Evolutionary conservation across 2,329 filamentous ascomycete species (phyloP).

Genomic region (Coniella vitis): DNA sequence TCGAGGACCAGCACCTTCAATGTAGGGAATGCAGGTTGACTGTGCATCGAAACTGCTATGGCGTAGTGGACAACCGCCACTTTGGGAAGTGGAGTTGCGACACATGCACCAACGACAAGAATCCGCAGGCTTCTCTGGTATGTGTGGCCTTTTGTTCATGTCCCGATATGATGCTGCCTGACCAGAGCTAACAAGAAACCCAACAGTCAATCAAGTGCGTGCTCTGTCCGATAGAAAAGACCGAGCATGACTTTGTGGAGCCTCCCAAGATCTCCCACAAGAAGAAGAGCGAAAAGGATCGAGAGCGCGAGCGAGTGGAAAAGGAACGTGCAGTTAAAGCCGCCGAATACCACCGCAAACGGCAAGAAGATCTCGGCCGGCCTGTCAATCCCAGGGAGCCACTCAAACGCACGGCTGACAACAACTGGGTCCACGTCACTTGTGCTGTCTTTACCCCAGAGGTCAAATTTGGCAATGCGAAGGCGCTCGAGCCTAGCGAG

Average conservation of each 20-base stretch:
- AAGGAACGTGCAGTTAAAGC: constrained; percentile 75
- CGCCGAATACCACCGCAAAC: constrained; percentile 73
- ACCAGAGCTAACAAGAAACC: too few relatives aligned
- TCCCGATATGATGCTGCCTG: too few relatives aligned
- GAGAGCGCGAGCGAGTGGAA: constrained; percentile 80
- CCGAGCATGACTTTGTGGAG: constrained; percentile 77
- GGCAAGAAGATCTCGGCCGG: constrained; percentile 76
- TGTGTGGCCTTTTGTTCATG: too few relatives aligned
- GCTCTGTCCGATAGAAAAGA: constrained; percentile 77
- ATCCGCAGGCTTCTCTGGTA: constrained; percentile 84
- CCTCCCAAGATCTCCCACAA: constrained; percentile 75
- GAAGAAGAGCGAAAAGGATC: constrained; percentile 82
- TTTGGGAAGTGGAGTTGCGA: constrained; percentile 88
- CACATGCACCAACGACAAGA: constrained; percentile 91
- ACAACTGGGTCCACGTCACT: constrained; percentile 96
- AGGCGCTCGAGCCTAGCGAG: constrained; percentile 77
- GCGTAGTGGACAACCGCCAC: constrained; percentile 63
- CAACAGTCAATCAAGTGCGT: constrained; percentile 80
- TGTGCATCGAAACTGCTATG: constrained; percentile 89
- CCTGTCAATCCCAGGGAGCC: constrained; percentile 81
- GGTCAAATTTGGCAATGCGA: constrained; percentile 83
- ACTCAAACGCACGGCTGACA: constrained; percentile 87
- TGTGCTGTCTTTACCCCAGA: constrained; percentile 91
- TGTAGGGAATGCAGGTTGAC: constrained; percentile 87
- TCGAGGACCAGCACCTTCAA: constrained; percentile 64